Evolutionary conservation across 208 protist genomes (phyloP).

Genomic region (Angomonas ambiguus): DNA sequence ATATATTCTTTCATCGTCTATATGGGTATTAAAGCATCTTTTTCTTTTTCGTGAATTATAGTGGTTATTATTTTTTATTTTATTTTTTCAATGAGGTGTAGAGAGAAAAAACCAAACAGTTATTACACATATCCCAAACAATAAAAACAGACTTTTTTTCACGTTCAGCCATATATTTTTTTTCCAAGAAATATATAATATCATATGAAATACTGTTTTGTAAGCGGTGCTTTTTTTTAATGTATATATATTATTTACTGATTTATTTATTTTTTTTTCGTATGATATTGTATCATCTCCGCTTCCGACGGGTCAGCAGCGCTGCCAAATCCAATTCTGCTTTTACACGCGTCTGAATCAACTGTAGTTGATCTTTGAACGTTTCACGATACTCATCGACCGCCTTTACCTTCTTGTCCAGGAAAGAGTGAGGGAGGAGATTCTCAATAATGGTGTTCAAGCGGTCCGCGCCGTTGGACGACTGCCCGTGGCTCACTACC

Average conservation of each 20-base stretch:
- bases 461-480: constrained; percentile 59
- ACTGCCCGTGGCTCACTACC: constrained; percentile 61
- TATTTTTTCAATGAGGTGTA: neutral
- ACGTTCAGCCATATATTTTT: no score
- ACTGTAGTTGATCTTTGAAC: constrained; percentile 57
- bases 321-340: constrained; percentile 70
- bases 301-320: constrained; percentile 31
- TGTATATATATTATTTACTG: neutral
- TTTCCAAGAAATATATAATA: no score
- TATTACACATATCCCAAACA: neutral
- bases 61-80: neutral
- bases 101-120: neutral
- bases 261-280: neutral
- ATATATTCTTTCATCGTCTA: no score
- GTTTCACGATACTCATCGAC: constrained; percentile 43
- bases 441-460: constrained; percentile 69
- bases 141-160: no score
- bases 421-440: constrained; percentile 52
- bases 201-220: neutral
- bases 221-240: neutral
- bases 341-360: constrained; percentile 55
- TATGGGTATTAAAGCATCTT: neutral
- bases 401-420: constrained; percentile 51
- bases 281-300: neutral
- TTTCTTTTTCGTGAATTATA: neutral